Conservation (phyloP, 164 flowering plant species). For the Sextonia rubra region DNA sequence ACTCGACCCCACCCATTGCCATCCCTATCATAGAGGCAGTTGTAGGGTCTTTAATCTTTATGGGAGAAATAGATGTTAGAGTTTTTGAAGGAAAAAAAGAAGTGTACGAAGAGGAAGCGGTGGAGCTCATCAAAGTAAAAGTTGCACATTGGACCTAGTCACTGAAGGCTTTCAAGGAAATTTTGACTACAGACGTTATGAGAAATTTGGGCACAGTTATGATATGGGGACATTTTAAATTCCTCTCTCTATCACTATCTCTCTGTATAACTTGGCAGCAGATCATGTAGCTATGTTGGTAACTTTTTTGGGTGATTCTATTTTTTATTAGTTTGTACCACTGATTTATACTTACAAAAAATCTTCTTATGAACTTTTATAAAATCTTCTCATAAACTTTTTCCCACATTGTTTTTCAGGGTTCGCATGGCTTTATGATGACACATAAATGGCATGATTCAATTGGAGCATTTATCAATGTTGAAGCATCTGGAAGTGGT, state of each 20-base stretch:
- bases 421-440: conserved; percentile 93
- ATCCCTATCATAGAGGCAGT: no score
- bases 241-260: not conserved
- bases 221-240: no score
- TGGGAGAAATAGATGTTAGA: no score
- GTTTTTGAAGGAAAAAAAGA: no score
- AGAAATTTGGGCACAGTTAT: no score
- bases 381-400: not conserved
- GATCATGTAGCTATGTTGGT: not conserved
- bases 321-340: not conserved
- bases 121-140: no score
- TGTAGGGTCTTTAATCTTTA: no score
- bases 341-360: not conserved
- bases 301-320: not conserved
- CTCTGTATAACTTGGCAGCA: not conserved
- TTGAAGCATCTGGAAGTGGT: conserved; percentile 95
- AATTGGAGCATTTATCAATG: conserved; percentile 86
- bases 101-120: no score
- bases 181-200: no score
- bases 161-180: no score
- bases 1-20: no score
- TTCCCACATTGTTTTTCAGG: conserved; percentile 35
- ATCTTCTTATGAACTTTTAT: not conserved
- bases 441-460: conserved; percentile 78
- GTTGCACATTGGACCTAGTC: no score